Evolutionary conservation across 306 rosid species (phyloP), one percentile per base, ranked within the genome.

Genomic region (Aeschynomene evenia): DNA sequence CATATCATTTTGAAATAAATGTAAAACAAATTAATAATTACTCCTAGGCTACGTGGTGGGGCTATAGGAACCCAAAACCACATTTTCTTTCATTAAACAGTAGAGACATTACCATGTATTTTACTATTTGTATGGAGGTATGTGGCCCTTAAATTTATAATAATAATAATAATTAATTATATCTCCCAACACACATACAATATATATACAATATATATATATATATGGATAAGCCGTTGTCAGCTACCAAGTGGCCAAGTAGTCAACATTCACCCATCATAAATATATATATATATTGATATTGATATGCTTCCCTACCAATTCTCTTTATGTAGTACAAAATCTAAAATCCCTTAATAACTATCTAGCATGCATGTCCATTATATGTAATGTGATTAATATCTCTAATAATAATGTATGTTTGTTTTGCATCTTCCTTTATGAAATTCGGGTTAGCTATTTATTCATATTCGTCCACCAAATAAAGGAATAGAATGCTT

Each of bases 401-500:
- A 50, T 19, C n/a, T 9, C 3, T 43, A 1, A 3, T n/a, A 57
- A 55, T 14, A n/a, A n/a, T n/a, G n/a, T n/a, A n/a, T n/a, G n/a
- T n/a, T n/a, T n/a, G 16, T 14, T 58, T 16, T 58, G 46, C 26
- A 33, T 57, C 23, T 0, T 9, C 42, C 31, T 20, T 62, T 62
- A 21, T 13, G 21, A 23, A 20, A 39, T 13, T 23, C 40, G 3
- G 2, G 22, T 63, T 3, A n/a, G 52, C 37, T 19, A 49, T 37
- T 69, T 69, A 50, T 76, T 76, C 71, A 50, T 14, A 76, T 76
- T 76, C 81, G 42, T 61, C 71, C 71, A 76, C 70, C 58, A 42
- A 26, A 36, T 1, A 59, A 46, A n/a, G 22, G 71, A 60, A 60
- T 69, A 60, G 26, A 68, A 58, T 21, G 50, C 67, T 31, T 11